Conservation (phyloP, 441 rosid genomes). For the Bruguiera hainesii region DNA sequence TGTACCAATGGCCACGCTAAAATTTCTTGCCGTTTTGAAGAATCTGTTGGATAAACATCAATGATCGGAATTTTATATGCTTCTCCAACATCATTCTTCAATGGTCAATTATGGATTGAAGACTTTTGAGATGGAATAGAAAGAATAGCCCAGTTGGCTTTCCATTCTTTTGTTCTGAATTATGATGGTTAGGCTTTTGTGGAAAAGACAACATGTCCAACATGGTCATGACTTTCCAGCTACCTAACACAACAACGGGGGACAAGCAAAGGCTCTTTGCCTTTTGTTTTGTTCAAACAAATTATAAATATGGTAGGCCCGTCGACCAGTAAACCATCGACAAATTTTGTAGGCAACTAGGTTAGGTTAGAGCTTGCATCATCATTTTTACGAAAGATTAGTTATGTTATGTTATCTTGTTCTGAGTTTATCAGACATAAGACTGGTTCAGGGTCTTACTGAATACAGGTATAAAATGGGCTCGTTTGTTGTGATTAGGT, state of each 20-base stretch:
- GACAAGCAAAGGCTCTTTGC: slow-evolving; percentile 4
- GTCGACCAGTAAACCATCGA: slow-evolving; percentile 12
- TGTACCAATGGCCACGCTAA: slow-evolving; percentile 20
- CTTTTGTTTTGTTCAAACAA: slow-evolving; percentile 10
- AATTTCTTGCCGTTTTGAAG: slow-evolving; percentile 16
- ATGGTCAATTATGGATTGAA: not conserved
- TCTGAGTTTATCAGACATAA: slow-evolving; percentile 3
- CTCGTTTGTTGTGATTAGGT: not conserved
- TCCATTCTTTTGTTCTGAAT: not conserved
- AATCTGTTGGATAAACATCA: not conserved
- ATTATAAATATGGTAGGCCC: not conserved
- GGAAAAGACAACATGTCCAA: slow-evolving; percentile 15
- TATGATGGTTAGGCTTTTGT: slow-evolving; percentile 16
- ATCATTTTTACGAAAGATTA: not conserved
- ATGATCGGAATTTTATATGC: not conserved
- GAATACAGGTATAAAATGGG: not conserved
- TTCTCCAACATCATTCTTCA: not conserved
- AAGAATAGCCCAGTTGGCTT: not conserved
- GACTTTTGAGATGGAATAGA: not conserved
- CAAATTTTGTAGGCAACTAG: not conserved
- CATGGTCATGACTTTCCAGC: slow-evolving; percentile 4
- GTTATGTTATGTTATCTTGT: not conserved
- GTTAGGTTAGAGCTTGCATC: slow-evolving; percentile 4
- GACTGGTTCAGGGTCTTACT: not conserved
- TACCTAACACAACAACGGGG: not conserved